A percentile compares a stretch with the other conserved stretches of the same genome.
These are phyloP conservation scores for Sicyos edulis DNA, from an alignment of 306 rosid genomes.

Conservation along the genomic window DNA sequence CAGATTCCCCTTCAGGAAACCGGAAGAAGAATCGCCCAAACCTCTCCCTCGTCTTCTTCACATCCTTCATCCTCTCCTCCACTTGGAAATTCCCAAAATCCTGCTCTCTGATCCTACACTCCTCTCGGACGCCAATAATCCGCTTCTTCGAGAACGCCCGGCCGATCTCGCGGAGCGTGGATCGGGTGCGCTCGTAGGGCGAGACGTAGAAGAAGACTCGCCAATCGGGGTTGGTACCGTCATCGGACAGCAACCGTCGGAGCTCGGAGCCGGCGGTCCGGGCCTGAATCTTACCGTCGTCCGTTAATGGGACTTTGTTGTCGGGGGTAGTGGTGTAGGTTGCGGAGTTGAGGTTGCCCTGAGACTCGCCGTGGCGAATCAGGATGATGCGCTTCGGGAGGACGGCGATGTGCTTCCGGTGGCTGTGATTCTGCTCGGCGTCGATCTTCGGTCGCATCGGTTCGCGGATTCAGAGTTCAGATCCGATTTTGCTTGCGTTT, in stretches of 20 bases:
- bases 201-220: slow-evolving; percentile 80
- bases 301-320: slow-evolving; percentile 50
- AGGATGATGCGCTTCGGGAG: slow-evolving; percentile 77
- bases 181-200: slow-evolving; percentile 72
- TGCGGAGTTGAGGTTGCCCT: slow-evolving; percentile 58
- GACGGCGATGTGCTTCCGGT: neutral
- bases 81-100: slow-evolving; percentile 91
- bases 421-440: slow-evolving; percentile 4
- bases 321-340: slow-evolving; percentile 69
- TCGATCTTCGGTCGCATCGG: slow-evolving; percentile 24
- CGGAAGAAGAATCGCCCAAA: slow-evolving; percentile 82
- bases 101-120: slow-evolving; percentile 83
- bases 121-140: slow-evolving; percentile 72
- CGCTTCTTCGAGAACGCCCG: slow-evolving; percentile 58
- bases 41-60: slow-evolving; percentile 48
- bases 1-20: slow-evolving; percentile 93
- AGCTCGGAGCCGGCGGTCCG: slow-evolving; percentile 46
- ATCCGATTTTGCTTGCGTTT: neutral
- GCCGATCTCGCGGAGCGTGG: slow-evolving; percentile 75
- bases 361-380: slow-evolving; percentile 78
- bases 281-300: slow-evolving; percentile 49
- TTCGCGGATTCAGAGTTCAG: neutral
- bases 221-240: slow-evolving; percentile 44
- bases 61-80: slow-evolving; percentile 49
- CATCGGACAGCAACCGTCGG: slow-evolving; percentile 29